A percentile compares a stretch with the other conserved stretches of the same genome.
Evolutionary conservation across 345 rosid species (phyloP).

Genomic region (Eutrema japonicum): DNA sequence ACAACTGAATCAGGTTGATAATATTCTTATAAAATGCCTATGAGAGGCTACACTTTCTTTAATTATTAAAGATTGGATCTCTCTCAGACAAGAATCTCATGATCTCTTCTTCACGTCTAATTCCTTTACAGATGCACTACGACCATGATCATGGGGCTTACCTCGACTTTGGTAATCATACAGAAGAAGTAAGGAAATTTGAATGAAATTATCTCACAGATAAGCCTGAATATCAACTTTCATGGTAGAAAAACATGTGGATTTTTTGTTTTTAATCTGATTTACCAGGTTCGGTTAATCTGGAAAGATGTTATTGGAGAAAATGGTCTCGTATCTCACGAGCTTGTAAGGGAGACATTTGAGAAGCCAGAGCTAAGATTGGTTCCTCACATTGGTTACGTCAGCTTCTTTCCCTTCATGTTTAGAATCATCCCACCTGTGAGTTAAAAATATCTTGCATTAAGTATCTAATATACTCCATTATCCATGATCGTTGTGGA

Average conservation of each 20-base stretch:
- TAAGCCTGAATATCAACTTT: slow-evolving; percentile 1
- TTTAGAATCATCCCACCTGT: slow-evolving; percentile 80
- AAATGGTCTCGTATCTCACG: slow-evolving; percentile 53
- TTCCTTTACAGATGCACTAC: slow-evolving; percentile 70
- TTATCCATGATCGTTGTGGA: background rate
- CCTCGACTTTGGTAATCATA: slow-evolving; percentile 90
- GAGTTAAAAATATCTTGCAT: slow-evolving; percentile 47
- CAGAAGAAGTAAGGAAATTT: slow-evolving; percentile 65
- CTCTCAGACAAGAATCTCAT: background rate
- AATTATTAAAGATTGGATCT: background rate
- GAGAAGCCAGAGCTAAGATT: slow-evolving; percentile 69
- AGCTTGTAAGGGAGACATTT: slow-evolving; percentile 78
- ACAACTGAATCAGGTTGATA: slow-evolving; percentile 71
- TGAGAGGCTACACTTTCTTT: slow-evolving; percentile 1
- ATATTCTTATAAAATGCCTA: background rate
- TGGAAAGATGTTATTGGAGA: slow-evolving; percentile 65
- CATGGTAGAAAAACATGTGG: background rate
- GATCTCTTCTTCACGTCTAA: slow-evolving; percentile 3
- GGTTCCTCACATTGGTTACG: slow-evolving; percentile 92
- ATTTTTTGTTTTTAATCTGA: background rate
- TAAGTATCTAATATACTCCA: background rate
- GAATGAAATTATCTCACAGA: slow-evolving; percentile 5
- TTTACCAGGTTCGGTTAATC: slow-evolving; percentile 69
- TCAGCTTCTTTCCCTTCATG: slow-evolving; percentile 95
- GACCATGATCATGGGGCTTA: slow-evolving; percentile 79